phyloP scores from a whole-genome alignment of 1,284 basidiomycete species.

The Earliella scabrosa region DNA sequence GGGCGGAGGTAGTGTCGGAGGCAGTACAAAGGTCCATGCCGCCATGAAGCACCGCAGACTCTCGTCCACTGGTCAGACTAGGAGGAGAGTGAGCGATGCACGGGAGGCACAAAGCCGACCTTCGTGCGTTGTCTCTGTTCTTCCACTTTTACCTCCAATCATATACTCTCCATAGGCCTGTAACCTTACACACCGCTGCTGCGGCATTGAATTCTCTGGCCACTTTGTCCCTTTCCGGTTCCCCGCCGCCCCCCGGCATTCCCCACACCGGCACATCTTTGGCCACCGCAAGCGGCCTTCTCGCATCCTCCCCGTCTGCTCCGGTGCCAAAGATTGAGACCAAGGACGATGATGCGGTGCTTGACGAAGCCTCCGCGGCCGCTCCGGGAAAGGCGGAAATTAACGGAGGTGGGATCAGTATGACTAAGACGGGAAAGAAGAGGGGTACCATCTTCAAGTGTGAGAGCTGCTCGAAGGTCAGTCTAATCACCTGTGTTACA shows the following conservation, averaged over 20 bases:
- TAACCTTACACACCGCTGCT: constrained; percentile 44
- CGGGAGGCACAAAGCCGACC: constrained; percentile 73
- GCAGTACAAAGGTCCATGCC: constrained; percentile 33
- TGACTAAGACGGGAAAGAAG: constrained; percentile 55
- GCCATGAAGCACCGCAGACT: constrained; percentile 61
- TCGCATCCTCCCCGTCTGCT: constrained; percentile 13
- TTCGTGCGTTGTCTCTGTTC: constrained; percentile 53
- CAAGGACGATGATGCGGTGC: constrained; percentile 28
- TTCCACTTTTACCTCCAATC: constrained; percentile 10
- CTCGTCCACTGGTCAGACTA: constrained; percentile 68
- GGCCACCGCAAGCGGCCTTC: constrained; percentile 29
- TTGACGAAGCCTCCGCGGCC: constrained; percentile 21
- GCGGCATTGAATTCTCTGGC: constrained; percentile 53
- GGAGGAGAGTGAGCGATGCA: constrained; percentile 74
- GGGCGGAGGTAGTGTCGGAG: constrained; percentile 21
- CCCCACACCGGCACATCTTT: constrained; percentile 32
- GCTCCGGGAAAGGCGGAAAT: constrained; percentile 36
- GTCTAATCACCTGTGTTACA: constrained; percentile 13
- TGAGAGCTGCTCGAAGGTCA: constrained; percentile 89
- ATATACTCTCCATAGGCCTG: constrained; percentile 40
- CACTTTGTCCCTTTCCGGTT: constrained; percentile 55
- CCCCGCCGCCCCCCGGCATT: constrained; percentile 38
- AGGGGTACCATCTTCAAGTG: constrained; percentile 88
- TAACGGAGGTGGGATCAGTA: constrained; percentile 39
- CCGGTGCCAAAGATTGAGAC: constrained; percentile 29